Evolutionary conservation across 495 filamentous ascomycete genomes (phyloP), one percentile per base, ranked within the genome.

Genomic region (Cryomyces antarcticus): DNA sequence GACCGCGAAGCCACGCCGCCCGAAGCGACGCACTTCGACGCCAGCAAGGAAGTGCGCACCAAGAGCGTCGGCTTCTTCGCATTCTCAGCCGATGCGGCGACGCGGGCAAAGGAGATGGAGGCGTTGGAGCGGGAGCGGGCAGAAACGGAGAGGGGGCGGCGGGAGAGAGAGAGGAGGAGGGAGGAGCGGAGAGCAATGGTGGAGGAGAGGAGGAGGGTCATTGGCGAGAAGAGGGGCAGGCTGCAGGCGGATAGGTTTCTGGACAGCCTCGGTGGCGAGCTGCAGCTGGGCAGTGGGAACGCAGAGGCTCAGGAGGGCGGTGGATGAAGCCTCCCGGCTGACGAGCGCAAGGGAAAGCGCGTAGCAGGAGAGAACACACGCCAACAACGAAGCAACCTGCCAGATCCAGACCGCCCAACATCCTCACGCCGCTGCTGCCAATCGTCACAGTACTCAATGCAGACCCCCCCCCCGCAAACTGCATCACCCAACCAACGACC

Each of bases 21-120:
- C 17, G 73, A 74, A 9, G 69, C 75, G 38, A 62, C 62, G 57
- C 92, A 96, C 57, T 97, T 94, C 59, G 78, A 94, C 61, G 82
- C 83, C 0, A 70, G 65, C 45, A 65, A 62, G 42, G 89, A 96
- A 67, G 75, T 89, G 30, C 65, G 89, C 41, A 82, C 73, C 34
- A 88, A 87, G 54, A 92, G 89, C 0, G 79, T 80, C 5, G 92
- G 85, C 0, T 97, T 94, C 56, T 95, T 86, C 57, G 68, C 70
- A 30, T 96, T 97, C 54, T 80, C 75, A 28, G 66, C 61, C 47
- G 78, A 93, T 57, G 72, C 72, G 53, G 72, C 62, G 41, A 62
- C 62, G 43, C 63, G 89, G 42, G 59, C 61, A 48, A 55, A 56
- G 57, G 78, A 96, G 69, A 93, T 96, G 84, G 68, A 69, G 57